These are phyloP conservation scores for Jaapia argillacea DNA, from an alignment of 768 basidiomycete genomes.

Conservation along the genomic window DNA sequence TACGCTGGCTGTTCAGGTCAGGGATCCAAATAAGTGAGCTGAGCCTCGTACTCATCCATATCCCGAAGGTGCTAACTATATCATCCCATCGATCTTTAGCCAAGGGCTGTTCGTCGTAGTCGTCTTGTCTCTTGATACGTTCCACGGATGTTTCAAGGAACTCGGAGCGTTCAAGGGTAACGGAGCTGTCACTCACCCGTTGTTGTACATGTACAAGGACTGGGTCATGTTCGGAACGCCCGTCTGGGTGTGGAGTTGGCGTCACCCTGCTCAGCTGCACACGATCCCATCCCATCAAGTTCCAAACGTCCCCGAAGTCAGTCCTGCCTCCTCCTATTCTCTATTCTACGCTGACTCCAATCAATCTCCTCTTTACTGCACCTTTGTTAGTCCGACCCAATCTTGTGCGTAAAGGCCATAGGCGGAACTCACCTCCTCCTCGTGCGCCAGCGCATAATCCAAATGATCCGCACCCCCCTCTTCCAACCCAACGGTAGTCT, in stretches of 20 bases:
- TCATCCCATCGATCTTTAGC: background rate
- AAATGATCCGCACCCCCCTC: no score
- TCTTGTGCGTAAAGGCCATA: no score
- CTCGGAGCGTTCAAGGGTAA: background rate
- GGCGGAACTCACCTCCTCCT: no score
- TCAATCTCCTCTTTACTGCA: no score
- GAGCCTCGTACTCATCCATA: background rate
- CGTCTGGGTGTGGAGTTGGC: background rate
- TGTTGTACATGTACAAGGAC: background rate
- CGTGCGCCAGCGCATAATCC: no score
- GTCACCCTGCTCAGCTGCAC: background rate
- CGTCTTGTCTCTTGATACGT: conserved; percentile 15
- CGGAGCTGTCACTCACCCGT: background rate
- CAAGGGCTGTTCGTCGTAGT: no score
- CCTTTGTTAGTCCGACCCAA: no score
- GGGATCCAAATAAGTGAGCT: background rate
- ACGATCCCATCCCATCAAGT: background rate
- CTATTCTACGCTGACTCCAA: no score
- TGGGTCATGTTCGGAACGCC: background rate
- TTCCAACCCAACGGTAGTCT: no score
- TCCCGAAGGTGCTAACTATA: background rate
- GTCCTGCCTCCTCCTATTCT: background rate
- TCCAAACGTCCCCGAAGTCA: background rate
- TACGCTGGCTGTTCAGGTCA: conserved; percentile 13
- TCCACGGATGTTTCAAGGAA: conserved; percentile 17